Conservation (phyloP, 805 yeast genomes). For the Huiozyma sinensis region DNA sequence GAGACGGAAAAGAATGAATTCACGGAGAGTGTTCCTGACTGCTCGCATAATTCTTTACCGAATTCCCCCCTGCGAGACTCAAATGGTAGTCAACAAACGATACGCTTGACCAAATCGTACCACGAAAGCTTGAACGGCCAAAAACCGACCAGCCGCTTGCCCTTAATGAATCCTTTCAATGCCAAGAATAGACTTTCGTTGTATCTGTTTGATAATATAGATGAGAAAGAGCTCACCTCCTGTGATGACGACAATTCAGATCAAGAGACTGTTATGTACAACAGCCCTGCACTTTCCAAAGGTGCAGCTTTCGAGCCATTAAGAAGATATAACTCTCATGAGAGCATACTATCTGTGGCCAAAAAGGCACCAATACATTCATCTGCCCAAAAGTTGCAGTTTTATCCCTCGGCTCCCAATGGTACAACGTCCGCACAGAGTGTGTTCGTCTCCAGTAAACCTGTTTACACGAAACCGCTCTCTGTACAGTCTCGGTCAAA, state of each 20-base stretch:
- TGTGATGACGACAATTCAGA: slow-evolving; percentile 4
- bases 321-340: slow-evolving; percentile 26
- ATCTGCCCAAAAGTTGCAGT: slow-evolving; percentile 1
- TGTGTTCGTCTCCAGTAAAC: neutral
- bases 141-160: neutral
- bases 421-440: neutral
- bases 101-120: slow-evolving; percentile 20
- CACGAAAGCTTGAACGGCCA: slow-evolving; percentile 18
- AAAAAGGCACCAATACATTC: neutral
- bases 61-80: slow-evolving; percentile 9
- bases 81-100: neutral
- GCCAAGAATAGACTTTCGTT: slow-evolving; percentile 27
- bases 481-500: slow-evolving; percentile 5
- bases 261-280: slow-evolving; percentile 7
- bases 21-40: neutral
- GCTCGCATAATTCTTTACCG: slow-evolving; percentile 6
- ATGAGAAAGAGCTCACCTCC: neutral
- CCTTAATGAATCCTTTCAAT: slow-evolving; percentile 12
- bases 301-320: slow-evolving; percentile 8
- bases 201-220: slow-evolving; percentile 21
- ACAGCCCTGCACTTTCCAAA: neutral
- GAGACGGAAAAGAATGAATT: neutral
- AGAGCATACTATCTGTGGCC: slow-evolving; percentile 21
- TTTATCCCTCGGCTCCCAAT: slow-evolving; percentile 3
- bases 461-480: neutral